Conservation (phyloP, 148 eudicot genomes). For the Amaranthus cruentus region DNA sequence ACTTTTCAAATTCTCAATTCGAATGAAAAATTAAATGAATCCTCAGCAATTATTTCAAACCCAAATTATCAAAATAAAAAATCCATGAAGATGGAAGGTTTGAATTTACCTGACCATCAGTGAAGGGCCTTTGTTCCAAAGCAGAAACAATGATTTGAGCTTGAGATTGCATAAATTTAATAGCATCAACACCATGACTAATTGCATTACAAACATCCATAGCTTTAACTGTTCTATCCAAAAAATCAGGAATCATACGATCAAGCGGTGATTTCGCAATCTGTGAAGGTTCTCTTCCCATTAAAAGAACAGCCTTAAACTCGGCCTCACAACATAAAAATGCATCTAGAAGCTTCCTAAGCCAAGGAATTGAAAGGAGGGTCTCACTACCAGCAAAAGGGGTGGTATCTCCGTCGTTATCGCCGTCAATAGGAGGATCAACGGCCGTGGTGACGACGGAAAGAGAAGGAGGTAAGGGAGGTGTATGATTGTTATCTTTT, state of each 20-base stretch:
- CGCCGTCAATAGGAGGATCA: not conserved
- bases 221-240: conserved; percentile 68
- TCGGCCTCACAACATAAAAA: conserved; percentile 83
- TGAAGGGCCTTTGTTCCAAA: conserved; percentile 49
- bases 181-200: conserved; percentile 60
- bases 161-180: conserved; percentile 52
- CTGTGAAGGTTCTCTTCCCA: conserved; percentile 62
- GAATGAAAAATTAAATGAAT: too few relatives aligned
- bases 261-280: conserved; percentile 69
- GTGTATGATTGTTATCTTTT: not conserved
- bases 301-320: conserved; percentile 64
- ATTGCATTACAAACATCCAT: conserved; percentile 81
- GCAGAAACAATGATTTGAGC: conserved; percentile 67
- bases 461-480: conserved; percentile 3
- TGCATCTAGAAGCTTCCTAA: conserved; percentile 62
- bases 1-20: too few relatives aligned
- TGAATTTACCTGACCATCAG: conserved; percentile 62
- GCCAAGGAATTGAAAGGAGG: conserved; percentile 67
- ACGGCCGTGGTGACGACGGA: not conserved
- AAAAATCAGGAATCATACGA: conserved; percentile 53
- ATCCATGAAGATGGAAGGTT: not conserved
- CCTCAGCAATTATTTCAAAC: not conserved
- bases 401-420: conserved; percentile 11
- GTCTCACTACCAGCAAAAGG: conserved; percentile 11
- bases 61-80: too few relatives aligned